These are phyloP conservation scores for Danielia oregonensis DNA, from an alignment of 805 yeast species.

Conservation along the genomic window DNA sequence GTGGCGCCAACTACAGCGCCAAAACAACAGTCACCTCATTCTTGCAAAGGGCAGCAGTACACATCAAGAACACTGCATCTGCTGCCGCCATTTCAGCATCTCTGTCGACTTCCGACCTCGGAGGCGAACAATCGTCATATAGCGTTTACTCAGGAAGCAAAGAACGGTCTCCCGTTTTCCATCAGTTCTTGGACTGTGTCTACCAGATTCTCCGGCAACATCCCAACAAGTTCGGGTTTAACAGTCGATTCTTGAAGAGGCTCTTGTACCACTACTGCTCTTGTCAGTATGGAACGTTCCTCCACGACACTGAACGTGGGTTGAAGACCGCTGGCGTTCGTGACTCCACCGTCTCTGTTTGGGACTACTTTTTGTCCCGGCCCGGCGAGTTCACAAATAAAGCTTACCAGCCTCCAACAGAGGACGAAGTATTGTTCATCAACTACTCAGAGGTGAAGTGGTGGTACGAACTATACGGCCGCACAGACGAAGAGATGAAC, in stretches of 20 bases:
- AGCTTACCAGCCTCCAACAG: slow-evolving; percentile 27
- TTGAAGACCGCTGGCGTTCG: slow-evolving; percentile 31
- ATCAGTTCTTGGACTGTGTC: slow-evolving; percentile 87
- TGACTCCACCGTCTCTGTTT: slow-evolving; percentile 66
- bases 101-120: slow-evolving; percentile 10
- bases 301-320: slow-evolving; percentile 72
- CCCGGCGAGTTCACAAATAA: slow-evolving; percentile 62
- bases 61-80: slow-evolving; percentile 36
- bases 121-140: slow-evolving; percentile 24
- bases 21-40: slow-evolving; percentile 34
- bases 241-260: slow-evolving; percentile 81
- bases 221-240: slow-evolving; percentile 77
- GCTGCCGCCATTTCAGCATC: slow-evolving; percentile 19
- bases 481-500: slow-evolving; percentile 57
- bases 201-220: slow-evolving; percentile 72
- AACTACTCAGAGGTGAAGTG: slow-evolving; percentile 63
- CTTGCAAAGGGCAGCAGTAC: slow-evolving; percentile 36
- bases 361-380: slow-evolving; percentile 90
- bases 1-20: slow-evolving; percentile 3
- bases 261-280: slow-evolving; percentile 85
- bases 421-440: slow-evolving; percentile 51
- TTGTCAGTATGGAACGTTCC: slow-evolving; percentile 91
- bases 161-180: slow-evolving; percentile 78
- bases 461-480: slow-evolving; percentile 87
- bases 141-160: slow-evolving; percentile 34